Conservation (phyloP, 495 filamentous ascomycete genomes). For the Neurospora africana region DNA sequence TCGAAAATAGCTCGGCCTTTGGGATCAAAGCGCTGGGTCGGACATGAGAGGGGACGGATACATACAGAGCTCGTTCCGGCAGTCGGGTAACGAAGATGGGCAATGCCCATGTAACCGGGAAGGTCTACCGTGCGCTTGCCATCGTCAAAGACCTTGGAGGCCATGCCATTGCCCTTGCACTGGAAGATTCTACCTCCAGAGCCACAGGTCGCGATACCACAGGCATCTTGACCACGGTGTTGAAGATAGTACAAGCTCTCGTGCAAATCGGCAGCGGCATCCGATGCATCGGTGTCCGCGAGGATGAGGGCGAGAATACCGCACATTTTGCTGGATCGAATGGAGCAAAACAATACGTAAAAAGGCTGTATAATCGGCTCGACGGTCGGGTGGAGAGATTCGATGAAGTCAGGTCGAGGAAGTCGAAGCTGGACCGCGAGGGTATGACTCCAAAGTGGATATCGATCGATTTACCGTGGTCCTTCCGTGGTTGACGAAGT, state of each 20-base stretch:
- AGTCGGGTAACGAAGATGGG: conserved; percentile 83
- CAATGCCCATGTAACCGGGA: conserved; percentile 82
- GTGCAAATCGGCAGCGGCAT: conserved; percentile 58
- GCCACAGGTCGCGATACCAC: conserved; percentile 73
- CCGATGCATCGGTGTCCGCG: conserved; percentile 41
- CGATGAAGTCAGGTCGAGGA: not conserved
- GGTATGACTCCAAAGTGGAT: not conserved
- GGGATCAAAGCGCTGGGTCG: not conserved
- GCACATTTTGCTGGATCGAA: conserved; percentile 51
- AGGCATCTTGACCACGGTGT: conserved; percentile 84
- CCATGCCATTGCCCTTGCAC: conserved; percentile 89
- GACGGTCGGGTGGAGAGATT: not conserved
- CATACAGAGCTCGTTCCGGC: conserved; percentile 65
- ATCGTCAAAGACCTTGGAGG: conserved; percentile 71
- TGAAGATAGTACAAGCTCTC: conserved; percentile 81
- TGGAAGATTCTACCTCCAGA: conserved; percentile 75
- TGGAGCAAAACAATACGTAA: not conserved
- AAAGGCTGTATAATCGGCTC: not conserved
- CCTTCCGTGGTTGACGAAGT: not conserved
- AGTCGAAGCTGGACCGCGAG: not conserved
- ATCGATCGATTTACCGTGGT: not conserved
- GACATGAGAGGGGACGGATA: not conserved
- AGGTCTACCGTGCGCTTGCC: conserved; percentile 66
- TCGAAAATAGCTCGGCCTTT: not conserved
- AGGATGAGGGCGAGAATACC: conserved; percentile 78